phyloP scores from a whole-genome alignment of 2,329 filamentous ascomycete species.

The Drechslerella dactyloides region DNA sequence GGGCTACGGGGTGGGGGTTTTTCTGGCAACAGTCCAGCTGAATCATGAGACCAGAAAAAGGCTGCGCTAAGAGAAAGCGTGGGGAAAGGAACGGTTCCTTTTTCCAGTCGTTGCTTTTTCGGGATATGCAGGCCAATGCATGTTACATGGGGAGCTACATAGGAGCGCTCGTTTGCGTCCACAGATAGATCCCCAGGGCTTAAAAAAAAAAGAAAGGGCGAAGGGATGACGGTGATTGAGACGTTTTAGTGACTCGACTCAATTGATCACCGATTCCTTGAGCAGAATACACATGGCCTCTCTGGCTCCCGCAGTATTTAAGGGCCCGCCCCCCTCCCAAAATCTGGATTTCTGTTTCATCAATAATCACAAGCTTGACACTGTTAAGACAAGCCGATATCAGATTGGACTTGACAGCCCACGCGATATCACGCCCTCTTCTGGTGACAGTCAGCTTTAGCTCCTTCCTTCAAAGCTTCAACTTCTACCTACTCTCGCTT shows the following conservation, averaged over 20 bases:
- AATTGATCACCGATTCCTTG: conserved; percentile 32
- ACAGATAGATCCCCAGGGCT: conserved; percentile 21
- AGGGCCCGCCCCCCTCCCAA: conserved; percentile 31
- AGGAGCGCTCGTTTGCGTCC: conserved; percentile 34
- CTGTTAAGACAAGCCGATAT: conserved; percentile 26
- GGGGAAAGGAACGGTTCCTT: conserved; percentile 48
- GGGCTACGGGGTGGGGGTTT: conserved; percentile 48
- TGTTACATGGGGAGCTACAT: conserved; percentile 31
- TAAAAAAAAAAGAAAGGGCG: conserved; percentile 42
- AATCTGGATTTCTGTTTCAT: conserved; percentile 44
- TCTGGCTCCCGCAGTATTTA: conserved; percentile 33
- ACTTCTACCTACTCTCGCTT: conserved; percentile 7
- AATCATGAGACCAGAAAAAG: conserved; percentile 49
- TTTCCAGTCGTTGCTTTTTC: conserved; percentile 40
- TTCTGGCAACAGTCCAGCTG: conserved; percentile 46
- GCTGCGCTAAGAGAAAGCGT: conserved; percentile 44
- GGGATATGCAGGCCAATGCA: conserved; percentile 47
- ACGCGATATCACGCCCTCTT: conserved; percentile 10
- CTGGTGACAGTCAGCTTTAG: neutral
- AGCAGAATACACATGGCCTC: conserved; percentile 21
- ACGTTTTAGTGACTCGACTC: conserved; percentile 41
- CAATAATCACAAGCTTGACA: conserved; percentile 29
- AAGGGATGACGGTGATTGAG: conserved; percentile 38
- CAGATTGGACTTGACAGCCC: conserved; percentile 13
- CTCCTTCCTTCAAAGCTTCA: conserved; percentile 12